Conservation (phyloP, 1,284 basidiomycete species). For the Cryptococcus deneoformans region DNA sequence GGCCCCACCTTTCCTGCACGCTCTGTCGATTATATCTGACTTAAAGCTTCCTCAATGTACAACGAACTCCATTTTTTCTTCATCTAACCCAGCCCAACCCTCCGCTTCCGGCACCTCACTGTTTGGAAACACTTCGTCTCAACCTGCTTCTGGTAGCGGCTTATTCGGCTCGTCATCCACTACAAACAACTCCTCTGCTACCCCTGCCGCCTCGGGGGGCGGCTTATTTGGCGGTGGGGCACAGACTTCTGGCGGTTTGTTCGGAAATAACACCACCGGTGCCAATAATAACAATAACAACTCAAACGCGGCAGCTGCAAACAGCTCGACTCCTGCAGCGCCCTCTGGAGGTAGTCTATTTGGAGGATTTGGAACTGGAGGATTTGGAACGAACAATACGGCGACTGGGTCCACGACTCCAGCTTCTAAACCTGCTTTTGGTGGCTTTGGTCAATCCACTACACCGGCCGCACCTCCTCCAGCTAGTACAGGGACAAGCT, state of each 20-base stretch:
- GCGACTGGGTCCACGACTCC: constrained; percentile 33
- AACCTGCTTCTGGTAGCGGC: constrained; percentile 15
- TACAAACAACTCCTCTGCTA: constrained; percentile 11
- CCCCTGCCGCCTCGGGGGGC: constrained; percentile 3
- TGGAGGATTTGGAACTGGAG: constrained; percentile 28
- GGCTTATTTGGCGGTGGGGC: constrained; percentile 6
- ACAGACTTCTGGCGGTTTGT: constrained; percentile 11
- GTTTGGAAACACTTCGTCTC: background rate
- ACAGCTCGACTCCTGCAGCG: constrained; percentile 10
- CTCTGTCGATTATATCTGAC: background rate
- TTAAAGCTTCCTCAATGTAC: background rate
- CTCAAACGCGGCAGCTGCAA: constrained; percentile 8
- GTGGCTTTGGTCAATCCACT: constrained; percentile 33
- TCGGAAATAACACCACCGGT: constrained; percentile 12
- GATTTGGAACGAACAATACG: constrained; percentile 16
- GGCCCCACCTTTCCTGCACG: too few species aligned
- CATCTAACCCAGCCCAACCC: background rate
- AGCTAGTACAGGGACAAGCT: constrained; percentile 11
- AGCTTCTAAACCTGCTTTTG: constrained; percentile 38
- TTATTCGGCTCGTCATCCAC: constrained; percentile 13
- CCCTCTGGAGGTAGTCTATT: constrained; percentile 21
- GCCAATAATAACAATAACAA: background rate
- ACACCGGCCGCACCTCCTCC: constrained; percentile 37
- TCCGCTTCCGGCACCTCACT: background rate
- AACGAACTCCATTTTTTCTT: background rate